A percentile compares a stretch with the other conserved stretches of the same genome.
Conservation (phyloP, 352 stramenopile genomes). For the Pythium vanterpoolii region DNA sequence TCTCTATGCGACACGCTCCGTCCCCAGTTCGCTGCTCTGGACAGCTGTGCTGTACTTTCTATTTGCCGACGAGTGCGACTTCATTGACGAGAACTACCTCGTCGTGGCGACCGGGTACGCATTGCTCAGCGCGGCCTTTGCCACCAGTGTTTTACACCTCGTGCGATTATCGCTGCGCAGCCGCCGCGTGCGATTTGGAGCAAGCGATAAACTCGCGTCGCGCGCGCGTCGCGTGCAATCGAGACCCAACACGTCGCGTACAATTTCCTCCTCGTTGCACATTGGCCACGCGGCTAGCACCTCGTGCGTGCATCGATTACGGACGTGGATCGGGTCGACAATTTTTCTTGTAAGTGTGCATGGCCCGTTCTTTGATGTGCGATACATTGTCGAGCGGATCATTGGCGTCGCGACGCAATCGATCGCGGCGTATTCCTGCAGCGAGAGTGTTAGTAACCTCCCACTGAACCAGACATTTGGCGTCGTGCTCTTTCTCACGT, state of each 20-base stretch:
- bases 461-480: conserved; percentile 17
- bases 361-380: conserved; percentile 11
- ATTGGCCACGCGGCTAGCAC: too few relatives aligned
- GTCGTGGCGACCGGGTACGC: conserved; percentile 1
- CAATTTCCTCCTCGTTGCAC: too few relatives aligned
- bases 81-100: conserved; percentile 5
- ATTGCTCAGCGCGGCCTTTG: conserved; percentile 2
- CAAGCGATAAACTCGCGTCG: background rate
- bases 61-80: conserved; percentile 15
- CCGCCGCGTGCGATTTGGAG: conserved; percentile 5
- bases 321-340: background rate
- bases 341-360: conserved; percentile 5
- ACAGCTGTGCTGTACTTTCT: conserved; percentile 19
- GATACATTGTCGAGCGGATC: background rate
- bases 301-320: background rate
- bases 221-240: background rate
- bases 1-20: conserved; percentile 1
- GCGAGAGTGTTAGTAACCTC: conserved; percentile 18
- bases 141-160: background rate
- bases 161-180: conserved; percentile 9
- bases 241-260: background rate
- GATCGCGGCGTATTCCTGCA: conserved; percentile 4
- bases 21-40: conserved; percentile 16
- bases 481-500: conserved; percentile 15
- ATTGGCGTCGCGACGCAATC: conserved; percentile 11